phyloP scores from a whole-genome alignment of 1,284 basidiomycete species.

The Stygiomarasmius scandens region DNA sequence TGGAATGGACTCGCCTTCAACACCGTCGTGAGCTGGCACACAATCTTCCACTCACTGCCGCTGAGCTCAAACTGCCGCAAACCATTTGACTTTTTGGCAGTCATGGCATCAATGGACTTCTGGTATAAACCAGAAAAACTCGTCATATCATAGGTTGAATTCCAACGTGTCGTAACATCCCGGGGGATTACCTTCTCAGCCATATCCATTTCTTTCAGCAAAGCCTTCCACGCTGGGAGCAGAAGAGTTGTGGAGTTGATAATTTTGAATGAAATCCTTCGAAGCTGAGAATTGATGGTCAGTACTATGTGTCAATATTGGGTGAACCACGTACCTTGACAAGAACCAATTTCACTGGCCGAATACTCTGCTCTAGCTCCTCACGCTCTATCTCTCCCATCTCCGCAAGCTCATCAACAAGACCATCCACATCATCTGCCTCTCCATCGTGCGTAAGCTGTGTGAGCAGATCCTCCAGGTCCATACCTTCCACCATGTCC shows the following conservation, averaged over 20 bases:
- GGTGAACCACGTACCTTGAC: neutral
- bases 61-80: constrained; percentile 14
- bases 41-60: constrained; percentile 19
- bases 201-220: constrained; percentile 21
- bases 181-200: constrained; percentile 14
- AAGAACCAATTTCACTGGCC: neutral
- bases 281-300: constrained; percentile 22
- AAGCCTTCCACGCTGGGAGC: constrained; percentile 30
- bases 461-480: neutral
- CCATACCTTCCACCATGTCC: neutral
- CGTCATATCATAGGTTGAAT: constrained; percentile 21
- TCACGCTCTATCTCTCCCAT: constrained; percentile 14
- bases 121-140: constrained; percentile 16
- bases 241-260: constrained; percentile 34
- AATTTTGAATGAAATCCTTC: constrained; percentile 30
- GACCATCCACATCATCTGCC: constrained; percentile 14
- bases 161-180: constrained; percentile 23
- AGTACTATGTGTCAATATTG: neutral
- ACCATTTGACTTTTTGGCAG: constrained; percentile 10
- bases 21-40: neutral
- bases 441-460: neutral
- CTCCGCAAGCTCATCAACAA: constrained; percentile 18
- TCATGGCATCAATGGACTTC: constrained; percentile 12
- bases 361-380: neutral
- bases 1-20: constrained; percentile 13